Conservation (phyloP, 2,329 filamentous ascomycete species). For the Epichloe festucae region DNA sequence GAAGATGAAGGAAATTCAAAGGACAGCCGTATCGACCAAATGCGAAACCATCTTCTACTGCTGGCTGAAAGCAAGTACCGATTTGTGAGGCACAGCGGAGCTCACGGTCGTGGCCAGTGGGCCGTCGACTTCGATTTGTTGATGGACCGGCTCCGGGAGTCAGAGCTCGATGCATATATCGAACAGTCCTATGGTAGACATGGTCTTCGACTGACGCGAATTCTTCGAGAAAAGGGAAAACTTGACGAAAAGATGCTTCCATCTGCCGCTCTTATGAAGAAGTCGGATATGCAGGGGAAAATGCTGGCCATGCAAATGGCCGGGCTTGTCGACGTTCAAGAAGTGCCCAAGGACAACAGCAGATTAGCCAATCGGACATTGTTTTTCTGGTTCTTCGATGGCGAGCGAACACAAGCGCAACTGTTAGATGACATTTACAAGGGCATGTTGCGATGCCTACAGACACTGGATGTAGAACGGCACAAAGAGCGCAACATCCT, state of each 20-base stretch:
- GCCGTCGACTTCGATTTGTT: conserved; percentile 70
- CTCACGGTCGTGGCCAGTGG: conserved; percentile 58
- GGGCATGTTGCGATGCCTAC: conserved; percentile 71
- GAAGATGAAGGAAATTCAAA: conserved; percentile 30
- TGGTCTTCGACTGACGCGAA: conserved; percentile 71
- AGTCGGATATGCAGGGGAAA: conserved; percentile 71
- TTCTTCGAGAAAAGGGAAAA: conserved; percentile 77
- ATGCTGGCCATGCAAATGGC: conserved; percentile 76
- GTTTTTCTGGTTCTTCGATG: conserved; percentile 87
- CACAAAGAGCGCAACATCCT: conserved; percentile 59
- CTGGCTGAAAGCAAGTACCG: conserved; percentile 55
- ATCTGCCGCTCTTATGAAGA: conserved; percentile 68
- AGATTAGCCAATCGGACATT: conserved; percentile 72
- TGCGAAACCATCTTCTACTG: conserved; percentile 62
- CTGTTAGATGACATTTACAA: conserved; percentile 79
- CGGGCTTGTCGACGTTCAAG: conserved; percentile 82
- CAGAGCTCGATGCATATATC: conserved; percentile 72
- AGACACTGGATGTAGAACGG: conserved; percentile 67
- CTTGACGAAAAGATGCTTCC: conserved; percentile 88
- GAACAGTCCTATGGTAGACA: conserved; percentile 62
- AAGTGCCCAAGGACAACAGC: conserved; percentile 79
- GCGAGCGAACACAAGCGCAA: conserved; percentile 54
- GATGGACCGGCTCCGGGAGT: conserved; percentile 55
- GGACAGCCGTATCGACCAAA: conserved; percentile 39
- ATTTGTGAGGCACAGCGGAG: conserved; percentile 57